Conservation (phyloP, 2,329 filamentous ascomycete species). For the Epichloe sp. region DNA sequence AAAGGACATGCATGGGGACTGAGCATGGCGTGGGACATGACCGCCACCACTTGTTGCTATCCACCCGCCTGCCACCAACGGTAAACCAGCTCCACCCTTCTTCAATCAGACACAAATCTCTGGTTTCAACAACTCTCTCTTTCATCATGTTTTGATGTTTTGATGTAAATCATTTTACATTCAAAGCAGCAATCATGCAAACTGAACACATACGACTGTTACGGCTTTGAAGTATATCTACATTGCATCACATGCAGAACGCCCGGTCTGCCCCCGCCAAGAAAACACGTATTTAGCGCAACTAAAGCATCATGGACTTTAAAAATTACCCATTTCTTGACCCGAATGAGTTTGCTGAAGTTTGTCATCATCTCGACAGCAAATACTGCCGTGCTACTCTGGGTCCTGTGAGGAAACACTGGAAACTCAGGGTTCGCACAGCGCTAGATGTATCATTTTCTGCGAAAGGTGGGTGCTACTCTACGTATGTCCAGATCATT, state of each 20-base stretch:
- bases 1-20: too few species aligned
- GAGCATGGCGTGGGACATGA: background rate
- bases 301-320: constrained; percentile 24
- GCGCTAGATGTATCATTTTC: constrained; percentile 34
- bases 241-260: too few species aligned
- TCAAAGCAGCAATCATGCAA: too few species aligned
- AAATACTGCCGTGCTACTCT: constrained; percentile 45
- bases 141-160: background rate
- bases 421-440: constrained; percentile 40
- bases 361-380: constrained; percentile 49
- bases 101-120: background rate
- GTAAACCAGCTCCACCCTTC: background rate
- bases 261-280: too few species aligned
- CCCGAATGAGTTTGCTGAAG: constrained; percentile 48
- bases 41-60: background rate
- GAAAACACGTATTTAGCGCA: too few species aligned
- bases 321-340: constrained; percentile 48
- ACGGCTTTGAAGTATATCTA: too few species aligned
- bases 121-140: background rate
- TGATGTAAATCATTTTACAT: too few species aligned
- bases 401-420: constrained; percentile 38
- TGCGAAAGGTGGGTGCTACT: constrained; percentile 26
- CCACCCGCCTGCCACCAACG: too few species aligned
- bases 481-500: constrained; percentile 44
- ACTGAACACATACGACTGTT: too few species aligned